A percentile compares a stretch with the other conserved stretches of the same genome.
Evolutionary conservation across 768 basidiomycete species (phyloP).

Genomic region (Lactifluus pinguis): DNA sequence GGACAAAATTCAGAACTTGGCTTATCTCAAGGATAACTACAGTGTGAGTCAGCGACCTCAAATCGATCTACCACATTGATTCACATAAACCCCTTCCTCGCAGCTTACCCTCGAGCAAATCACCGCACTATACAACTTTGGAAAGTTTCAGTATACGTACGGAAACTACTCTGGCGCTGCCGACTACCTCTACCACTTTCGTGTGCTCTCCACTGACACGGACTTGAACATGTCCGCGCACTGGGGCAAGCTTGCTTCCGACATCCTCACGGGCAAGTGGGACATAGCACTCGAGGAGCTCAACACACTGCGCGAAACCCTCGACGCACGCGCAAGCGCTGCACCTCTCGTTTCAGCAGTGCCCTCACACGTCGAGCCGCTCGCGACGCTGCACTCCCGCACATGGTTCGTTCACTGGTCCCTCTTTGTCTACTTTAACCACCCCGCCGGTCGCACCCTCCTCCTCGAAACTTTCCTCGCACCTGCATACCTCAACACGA

Average conservation of each 20-base stretch:
- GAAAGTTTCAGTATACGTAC: conserved; percentile 97
- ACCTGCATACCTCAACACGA: conserved; percentile 95
- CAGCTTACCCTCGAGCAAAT: conserved; percentile 95
- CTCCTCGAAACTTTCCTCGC: conserved; percentile 95
- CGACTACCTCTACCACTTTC: conserved; percentile 98
- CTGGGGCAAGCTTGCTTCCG: conserved; percentile 97
- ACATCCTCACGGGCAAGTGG: conserved; percentile 93
- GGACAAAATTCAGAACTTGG: conserved; percentile 95
- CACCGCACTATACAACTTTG: conserved; percentile 92
- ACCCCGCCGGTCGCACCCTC: conserved; percentile 81
- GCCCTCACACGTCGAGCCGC: conserved; percentile 54
- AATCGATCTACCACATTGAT: conserved; percentile 4
- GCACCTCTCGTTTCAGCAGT: conserved; percentile 23
- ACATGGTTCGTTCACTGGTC: conserved; percentile 98
- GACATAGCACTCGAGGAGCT: conserved; percentile 92
- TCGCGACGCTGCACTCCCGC: conserved; percentile 85
- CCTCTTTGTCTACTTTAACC: conserved; percentile 97
- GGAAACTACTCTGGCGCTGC: conserved; percentile 96
- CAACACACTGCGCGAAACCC: conserved; percentile 85
- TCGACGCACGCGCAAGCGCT: conserved; percentile 67
- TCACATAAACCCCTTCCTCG: not conserved
- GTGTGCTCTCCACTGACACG: conserved; percentile 87
- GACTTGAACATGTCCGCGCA: conserved; percentile 93
- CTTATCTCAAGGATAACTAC: conserved; percentile 90
- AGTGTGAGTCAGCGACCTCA: conserved; percentile 40